These are phyloP conservation scores for Monosporascus sp. DNA, from an alignment of 2,329 filamentous ascomycete species.

Conservation along the genomic window DNA sequence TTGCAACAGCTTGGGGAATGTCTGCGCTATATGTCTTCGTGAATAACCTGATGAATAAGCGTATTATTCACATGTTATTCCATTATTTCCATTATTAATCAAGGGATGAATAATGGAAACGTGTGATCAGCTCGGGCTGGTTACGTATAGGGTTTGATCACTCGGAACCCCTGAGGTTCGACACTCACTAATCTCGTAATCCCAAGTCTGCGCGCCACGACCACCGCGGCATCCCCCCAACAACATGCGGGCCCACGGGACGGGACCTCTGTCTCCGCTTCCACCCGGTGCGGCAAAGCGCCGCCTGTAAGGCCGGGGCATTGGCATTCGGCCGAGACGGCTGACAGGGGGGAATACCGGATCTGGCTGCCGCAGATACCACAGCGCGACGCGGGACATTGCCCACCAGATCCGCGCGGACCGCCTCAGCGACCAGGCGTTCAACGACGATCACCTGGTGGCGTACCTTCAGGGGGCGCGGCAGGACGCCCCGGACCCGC, in stretches of 20 bases:
- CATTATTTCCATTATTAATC: too few relatives aligned
- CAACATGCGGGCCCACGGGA: not conserved
- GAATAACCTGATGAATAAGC: too few relatives aligned
- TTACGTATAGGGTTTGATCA: too few relatives aligned
- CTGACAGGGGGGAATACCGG: not conserved
- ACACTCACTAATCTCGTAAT: not conserved
- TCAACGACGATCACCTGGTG: slow-evolving; percentile 37
- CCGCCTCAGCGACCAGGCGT: slow-evolving; percentile 37
- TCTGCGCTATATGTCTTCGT: too few relatives aligned
- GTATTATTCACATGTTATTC: too few relatives aligned
- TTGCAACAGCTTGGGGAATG: too few relatives aligned
- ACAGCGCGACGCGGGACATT: slow-evolving; percentile 34
- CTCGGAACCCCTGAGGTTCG: too few relatives aligned
- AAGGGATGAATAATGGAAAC: too few relatives aligned
- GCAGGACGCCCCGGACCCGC: slow-evolving; percentile 1
- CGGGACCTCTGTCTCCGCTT: not conserved
- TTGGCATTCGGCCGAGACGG: not conserved
- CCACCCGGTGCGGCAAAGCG: not conserved
- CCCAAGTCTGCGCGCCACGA: not conserved
- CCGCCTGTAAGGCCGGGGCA: not conserved
- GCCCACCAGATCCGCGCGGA: slow-evolving; percentile 35
- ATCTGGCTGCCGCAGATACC: slow-evolving; percentile 24
- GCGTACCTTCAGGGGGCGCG: slow-evolving; percentile 38
- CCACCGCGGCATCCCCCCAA: not conserved
- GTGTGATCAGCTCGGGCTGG: too few relatives aligned